A percentile compares a stretch with the other conserved stretches of the same genome.
Evolutionary conservation across 139 green algal species (phyloP).

Genomic region (Pycnococcus provasolii): DNA sequence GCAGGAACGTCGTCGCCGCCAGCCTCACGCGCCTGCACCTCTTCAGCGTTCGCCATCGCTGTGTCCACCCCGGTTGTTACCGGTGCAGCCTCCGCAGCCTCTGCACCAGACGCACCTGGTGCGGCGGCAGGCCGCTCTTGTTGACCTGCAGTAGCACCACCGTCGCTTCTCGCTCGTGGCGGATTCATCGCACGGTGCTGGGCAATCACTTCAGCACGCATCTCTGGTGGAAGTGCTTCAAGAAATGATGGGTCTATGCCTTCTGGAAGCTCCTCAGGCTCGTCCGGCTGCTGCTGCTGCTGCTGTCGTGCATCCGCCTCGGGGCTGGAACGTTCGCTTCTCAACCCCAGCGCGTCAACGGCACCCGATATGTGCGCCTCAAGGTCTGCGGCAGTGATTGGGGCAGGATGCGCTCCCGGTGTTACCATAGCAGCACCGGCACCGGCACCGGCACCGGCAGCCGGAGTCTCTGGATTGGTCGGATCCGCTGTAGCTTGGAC

Average conservation of each 20-base stretch:
- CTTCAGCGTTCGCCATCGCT: background rate
- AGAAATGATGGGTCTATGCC: conserved; percentile 86
- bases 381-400: background rate
- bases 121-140: background rate
- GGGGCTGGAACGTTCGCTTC: conserved; percentile 4
- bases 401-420: background rate
- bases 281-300: background rate
- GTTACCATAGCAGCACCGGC: background rate
- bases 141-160: background rate
- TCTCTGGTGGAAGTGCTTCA: conserved; percentile 76
- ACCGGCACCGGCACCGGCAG: background rate
- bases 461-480: background rate
- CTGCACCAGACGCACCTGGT: background rate
- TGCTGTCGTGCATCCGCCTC: background rate
- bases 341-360: conserved; percentile 1
- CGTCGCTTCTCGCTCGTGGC: background rate
- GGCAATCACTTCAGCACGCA: conserved; percentile 78
- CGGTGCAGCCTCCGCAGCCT: background rate
- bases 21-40: background rate
- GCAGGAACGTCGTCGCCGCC: conserved; percentile 30
- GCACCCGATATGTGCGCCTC: conserved; percentile 2
- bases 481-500: background rate
- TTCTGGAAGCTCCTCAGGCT: background rate
- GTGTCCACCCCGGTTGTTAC: background rate
- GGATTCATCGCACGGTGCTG: conserved; percentile 43